Conservation (phyloP, 169 alveolate genomes). For the Theileria sp. region DNA sequence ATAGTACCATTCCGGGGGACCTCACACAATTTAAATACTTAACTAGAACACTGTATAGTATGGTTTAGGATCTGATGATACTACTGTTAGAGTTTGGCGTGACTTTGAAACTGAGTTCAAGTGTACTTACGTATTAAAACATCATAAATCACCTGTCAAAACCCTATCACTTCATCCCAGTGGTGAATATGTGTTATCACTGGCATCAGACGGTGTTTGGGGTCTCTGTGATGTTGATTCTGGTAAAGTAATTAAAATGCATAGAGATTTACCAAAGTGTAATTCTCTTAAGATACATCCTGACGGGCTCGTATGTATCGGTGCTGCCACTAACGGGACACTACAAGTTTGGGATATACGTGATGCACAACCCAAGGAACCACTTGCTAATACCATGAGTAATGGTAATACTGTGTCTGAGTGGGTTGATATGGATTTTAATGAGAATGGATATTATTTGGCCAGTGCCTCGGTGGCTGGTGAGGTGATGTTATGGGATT, state of each 20-base stretch:
- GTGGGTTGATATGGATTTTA: conserved; percentile 68
- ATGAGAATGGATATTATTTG: conserved; percentile 85
- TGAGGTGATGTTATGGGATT: conserved; percentile 75
- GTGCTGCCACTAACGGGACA: conserved; percentile 72
- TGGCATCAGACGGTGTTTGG: conserved; percentile 77
- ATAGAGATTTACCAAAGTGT: conserved; percentile 71
- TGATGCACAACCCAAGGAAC: conserved; percentile 63
- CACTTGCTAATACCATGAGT: conserved; percentile 19
- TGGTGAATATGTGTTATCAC: conserved; percentile 74
- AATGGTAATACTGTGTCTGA: conserved; percentile 46
- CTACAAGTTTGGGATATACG: conserved; percentile 84
- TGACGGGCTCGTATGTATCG: conserved; percentile 84
- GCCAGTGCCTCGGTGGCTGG: conserved; percentile 78
- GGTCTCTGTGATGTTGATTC: conserved; percentile 74
- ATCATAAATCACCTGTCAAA: conserved; percentile 73
- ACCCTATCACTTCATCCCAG: conserved; percentile 78
- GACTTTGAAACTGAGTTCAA: conserved; percentile 59
- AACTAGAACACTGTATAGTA: conserved; percentile 15
- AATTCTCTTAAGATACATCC: conserved; percentile 75
- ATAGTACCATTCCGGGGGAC: too few species aligned
- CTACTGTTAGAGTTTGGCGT: conserved; percentile 75
- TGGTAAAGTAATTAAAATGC: conserved; percentile 69
- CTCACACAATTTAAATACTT: too few species aligned
- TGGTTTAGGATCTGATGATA: conserved; percentile 73
- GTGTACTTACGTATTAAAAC: conserved; percentile 63